Evolutionary conservation across 1,284 basidiomycete genomes (phyloP).

Genomic region (Ceratobasidium sp.): DNA sequence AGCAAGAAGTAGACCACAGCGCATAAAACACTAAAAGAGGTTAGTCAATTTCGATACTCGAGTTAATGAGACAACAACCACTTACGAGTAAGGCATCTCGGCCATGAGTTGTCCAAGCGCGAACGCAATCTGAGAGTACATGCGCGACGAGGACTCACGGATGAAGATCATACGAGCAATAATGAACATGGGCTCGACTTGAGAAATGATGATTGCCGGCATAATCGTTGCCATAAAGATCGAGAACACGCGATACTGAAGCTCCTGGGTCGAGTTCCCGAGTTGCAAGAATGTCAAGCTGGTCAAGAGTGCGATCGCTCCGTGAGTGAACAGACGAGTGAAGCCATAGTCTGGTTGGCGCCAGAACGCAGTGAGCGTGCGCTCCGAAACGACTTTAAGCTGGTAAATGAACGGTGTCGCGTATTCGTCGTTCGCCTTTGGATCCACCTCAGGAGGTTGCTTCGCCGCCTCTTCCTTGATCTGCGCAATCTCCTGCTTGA

Average conservation of each 20-base stretch:
- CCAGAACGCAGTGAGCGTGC: constrained; percentile 84
- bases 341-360: constrained; percentile 79
- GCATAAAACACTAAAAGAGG: constrained; percentile 63
- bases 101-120: constrained; percentile 83
- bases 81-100: constrained; percentile 78
- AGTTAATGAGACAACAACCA: background rate
- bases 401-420: constrained; percentile 85
- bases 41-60: background rate
- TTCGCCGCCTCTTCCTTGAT: constrained; percentile 54
- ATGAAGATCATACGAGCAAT: constrained; percentile 77
- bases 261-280: constrained; percentile 69
- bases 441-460: constrained; percentile 35
- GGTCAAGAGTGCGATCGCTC: constrained; percentile 80
- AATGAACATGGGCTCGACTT: constrained; percentile 89
- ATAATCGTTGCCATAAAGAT: constrained; percentile 70
- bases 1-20: constrained; percentile 80
- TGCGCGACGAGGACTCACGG: constrained; percentile 74
- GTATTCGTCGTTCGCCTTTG: constrained; percentile 49
- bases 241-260: constrained; percentile 87
- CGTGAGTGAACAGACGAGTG: constrained; percentile 82
- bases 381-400: constrained; percentile 73
- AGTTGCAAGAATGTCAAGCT: constrained; percentile 88
- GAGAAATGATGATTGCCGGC: constrained; percentile 79
- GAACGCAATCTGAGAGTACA: constrained; percentile 84
- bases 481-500: constrained; percentile 57